Base-by-base conservation (phyloP, 345 rosid genomes). In the Gynandropsis gynandra region DNA sequence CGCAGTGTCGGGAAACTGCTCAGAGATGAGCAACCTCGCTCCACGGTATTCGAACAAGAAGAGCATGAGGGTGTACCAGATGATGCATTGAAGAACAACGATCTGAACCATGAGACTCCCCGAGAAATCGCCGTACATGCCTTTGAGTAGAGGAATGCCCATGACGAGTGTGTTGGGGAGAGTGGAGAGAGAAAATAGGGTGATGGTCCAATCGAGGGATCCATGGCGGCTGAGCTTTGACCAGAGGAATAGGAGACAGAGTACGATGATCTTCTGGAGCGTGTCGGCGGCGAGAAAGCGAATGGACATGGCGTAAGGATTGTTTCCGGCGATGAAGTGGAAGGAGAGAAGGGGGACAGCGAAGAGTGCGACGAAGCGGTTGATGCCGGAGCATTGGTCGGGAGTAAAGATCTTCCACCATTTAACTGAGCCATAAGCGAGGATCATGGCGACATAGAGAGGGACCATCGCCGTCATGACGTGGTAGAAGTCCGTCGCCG, bases 391-490 rank as follows among this genome's bases (percentile, higher is more conserved):
- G 67, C 98, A 92, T 62, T 92, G 98, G 20, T 82, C 96, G 1
- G 95, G 98, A 11, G 90, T 74, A 76, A 92, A 92, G 52, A 92
- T 87, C 58, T 88, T 88, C 98, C 98, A 92, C 98, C 98, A 92
- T 62, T 83, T 85, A 37, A 92, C 98, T 0, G 98, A 92, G 14
- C 98, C 97, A 52, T 92, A 92, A 3, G 97, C 98, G 32, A 92
- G 63, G 54, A 80, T 68, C 97, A 92, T 87, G 59, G 98, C 98
- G 71, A 92, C 98, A 69, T 92, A 92, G 20, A 92, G 87, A 29
- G 98, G 98, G 19, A 87, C 98, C 93, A 92, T 69, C 19, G 98
- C 94, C 9, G 98, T 92, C 96, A 92, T 87, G 7, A 92, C 98
- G 59, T 92, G 95, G 83, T 92, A 92, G 64, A 92, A 92, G 46